Conservation (phyloP, 805 yeast genomes). For the Kodamaea laetipori region DNA sequence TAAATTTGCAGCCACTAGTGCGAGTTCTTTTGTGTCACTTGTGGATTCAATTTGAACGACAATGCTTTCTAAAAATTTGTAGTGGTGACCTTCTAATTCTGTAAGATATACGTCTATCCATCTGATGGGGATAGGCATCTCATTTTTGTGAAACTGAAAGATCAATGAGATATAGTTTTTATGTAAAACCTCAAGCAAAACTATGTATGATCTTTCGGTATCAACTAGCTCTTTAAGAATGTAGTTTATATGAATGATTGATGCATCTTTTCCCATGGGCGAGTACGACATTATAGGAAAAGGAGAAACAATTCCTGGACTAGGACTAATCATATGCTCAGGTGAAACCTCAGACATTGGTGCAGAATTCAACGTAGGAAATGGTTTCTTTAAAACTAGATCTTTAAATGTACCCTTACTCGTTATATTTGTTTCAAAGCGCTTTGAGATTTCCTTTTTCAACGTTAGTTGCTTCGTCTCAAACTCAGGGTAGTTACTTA, state of each 20-base stretch:
- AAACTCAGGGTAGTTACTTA: too few relatives aligned
- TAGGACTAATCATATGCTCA: neutral
- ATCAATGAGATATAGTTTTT: conserved; percentile 47
- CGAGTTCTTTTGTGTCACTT: neutral
- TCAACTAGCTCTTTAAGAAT: conserved; percentile 49
- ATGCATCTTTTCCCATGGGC: conserved; percentile 14
- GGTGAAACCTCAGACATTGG: neutral
- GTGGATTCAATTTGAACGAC: conserved; percentile 2
- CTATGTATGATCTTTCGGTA: conserved; percentile 52
- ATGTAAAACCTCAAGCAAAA: conserved; percentile 44
- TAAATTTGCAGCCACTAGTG: neutral
- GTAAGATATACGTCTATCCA: conserved; percentile 3
- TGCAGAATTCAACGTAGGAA: too few relatives aligned
- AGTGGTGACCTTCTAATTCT: conserved; percentile 26
- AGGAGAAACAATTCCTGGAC: conserved; percentile 21
- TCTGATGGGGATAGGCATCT: conserved; percentile 31
- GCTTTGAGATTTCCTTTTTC: too few relatives aligned
- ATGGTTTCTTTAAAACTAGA: neutral
- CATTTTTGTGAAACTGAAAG: conserved; percentile 26
- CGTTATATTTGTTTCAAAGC: too few relatives aligned
- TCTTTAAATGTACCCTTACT: too few relatives aligned
- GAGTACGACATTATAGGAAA: conserved; percentile 23
- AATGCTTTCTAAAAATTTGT: conserved; percentile 22
- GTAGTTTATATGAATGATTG: conserved; percentile 23
- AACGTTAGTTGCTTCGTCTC: too few relatives aligned